phyloP scores from a whole-genome alignment of 1,139 yeast genomes.

The Candida albicans region DNA sequence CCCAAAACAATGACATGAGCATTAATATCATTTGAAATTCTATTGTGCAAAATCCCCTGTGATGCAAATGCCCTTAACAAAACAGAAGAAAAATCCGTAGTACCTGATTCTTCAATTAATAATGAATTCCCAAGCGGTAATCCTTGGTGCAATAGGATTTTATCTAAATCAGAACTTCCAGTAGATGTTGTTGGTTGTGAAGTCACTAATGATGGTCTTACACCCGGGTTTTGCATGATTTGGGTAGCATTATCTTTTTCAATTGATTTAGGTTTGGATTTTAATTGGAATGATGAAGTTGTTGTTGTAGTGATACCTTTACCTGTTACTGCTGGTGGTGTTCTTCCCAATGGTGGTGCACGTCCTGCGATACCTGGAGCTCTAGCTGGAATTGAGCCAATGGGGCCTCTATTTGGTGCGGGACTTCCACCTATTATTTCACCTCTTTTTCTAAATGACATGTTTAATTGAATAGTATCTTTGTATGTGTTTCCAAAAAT shows the following conservation, averaged over 20 bases:
- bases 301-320: slow-evolving; percentile 9
- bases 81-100: slow-evolving; percentile 86
- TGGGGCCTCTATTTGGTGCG: slow-evolving; percentile 8
- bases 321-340: slow-evolving; percentile 12
- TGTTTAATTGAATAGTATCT: slow-evolving; percentile 17
- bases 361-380: slow-evolving; percentile 13
- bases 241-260: slow-evolving; percentile 10
- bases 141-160: slow-evolving; percentile 77
- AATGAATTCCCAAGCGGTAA: slow-evolving; percentile 75
- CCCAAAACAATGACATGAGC: slow-evolving; percentile 74
- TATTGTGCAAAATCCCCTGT: slow-evolving; percentile 74
- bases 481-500: neutral
- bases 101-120: slow-evolving; percentile 78
- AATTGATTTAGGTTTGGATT: slow-evolving; percentile 10
- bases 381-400: slow-evolving; percentile 19
- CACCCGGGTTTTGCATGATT: slow-evolving; percentile 50
- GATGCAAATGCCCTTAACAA: slow-evolving; percentile 70
- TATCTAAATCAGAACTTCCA: slow-evolving; percentile 75
- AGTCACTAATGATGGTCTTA: slow-evolving; percentile 74
- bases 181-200: slow-evolving; percentile 78
- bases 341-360: slow-evolving; percentile 1
- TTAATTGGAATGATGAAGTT: slow-evolving; percentile 9
- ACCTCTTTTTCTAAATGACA: slow-evolving; percentile 74
- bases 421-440: slow-evolving; percentile 48
- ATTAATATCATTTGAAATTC: slow-evolving; percentile 36